Conservation (phyloP, 208 protist genomes). For the Leishmania turanica region DNA sequence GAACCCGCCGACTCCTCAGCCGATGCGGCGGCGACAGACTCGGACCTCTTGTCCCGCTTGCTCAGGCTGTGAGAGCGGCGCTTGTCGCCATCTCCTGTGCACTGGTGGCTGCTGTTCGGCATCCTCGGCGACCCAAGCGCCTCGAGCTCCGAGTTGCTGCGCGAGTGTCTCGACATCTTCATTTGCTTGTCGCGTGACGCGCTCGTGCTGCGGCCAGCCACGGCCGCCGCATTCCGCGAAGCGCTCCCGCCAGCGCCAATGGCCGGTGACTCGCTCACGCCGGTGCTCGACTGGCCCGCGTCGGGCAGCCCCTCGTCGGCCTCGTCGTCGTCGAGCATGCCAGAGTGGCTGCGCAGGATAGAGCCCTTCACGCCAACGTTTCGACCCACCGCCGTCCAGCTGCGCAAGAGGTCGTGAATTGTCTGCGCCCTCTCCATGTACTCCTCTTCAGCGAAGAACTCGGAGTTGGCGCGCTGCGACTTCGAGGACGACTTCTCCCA, state of each 20-base stretch:
- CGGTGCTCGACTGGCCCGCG: neutral
- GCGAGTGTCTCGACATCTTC: slow-evolving; percentile 13
- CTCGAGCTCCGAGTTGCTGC: slow-evolving; percentile 30
- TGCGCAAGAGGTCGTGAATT: slow-evolving; percentile 32
- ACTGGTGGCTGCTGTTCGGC: neutral
- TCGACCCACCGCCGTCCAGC: slow-evolving; percentile 32
- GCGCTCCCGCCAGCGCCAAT: neutral
- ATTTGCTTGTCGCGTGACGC: slow-evolving; percentile 18
- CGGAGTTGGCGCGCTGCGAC: slow-evolving; percentile 7
- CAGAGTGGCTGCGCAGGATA: slow-evolving; percentile 15
- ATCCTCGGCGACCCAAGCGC: slow-evolving; percentile 1
- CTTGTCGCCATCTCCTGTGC: neutral
- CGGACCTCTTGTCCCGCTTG: slow-evolving; percentile 8
- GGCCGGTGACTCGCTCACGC: neutral
- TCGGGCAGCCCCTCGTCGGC: slow-evolving; percentile 19
- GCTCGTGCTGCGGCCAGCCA: slow-evolving; percentile 1
- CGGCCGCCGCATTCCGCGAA: neutral
- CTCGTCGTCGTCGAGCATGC: slow-evolving; percentile 18
- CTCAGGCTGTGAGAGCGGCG: neutral
- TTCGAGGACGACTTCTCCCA: slow-evolving; percentile 9
- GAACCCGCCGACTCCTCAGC: slow-evolving; percentile 6
- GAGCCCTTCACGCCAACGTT: slow-evolving; percentile 37
- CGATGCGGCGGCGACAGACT: neutral
- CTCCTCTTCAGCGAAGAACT: slow-evolving; percentile 46
- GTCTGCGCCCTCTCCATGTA: slow-evolving; percentile 19